Base-by-base conservation (phyloP, 805 yeast species). In the Torulaspora indica region DNA sequence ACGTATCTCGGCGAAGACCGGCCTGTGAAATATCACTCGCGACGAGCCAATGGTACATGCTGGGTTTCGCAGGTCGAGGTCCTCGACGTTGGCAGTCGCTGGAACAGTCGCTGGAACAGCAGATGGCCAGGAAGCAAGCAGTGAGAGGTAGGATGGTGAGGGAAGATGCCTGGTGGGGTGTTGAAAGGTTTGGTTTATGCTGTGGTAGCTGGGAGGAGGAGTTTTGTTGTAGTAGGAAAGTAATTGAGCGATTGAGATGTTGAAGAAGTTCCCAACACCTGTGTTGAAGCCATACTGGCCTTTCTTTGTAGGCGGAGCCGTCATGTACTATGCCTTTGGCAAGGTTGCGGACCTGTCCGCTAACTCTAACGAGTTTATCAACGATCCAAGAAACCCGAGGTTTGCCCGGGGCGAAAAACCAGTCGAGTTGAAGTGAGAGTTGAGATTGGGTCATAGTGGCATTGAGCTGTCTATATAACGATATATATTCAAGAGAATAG, bases 341-440 rank as follows among this genome's bases (percentile, higher is more conserved):
- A 80, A 81, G 73, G 82, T 79, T 42, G 81, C 88, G 52, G 69
- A 67, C 49, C 82, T 83, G 51, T 76, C 86, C 58, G 73, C 79
- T 69, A 74, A 81, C 76, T 75, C 91, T 45, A 77, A 76, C 52
- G 95, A 86, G 72, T 88, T 81, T 76, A 79, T 82, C 72, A 87
- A 88, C 70, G 96, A 88, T 73, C 96, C 96, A 74, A 85, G 95
- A 78, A 88, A 88, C 76, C 96, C 96, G 71, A 83, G 95, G 74
- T 85, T 86, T 67, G 73, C 74, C 54, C 71, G 70, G 57, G 79
- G 79, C 62, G 80, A 72, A 60, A 74, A 75, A 54, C 65, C 70
- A 38, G 68, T 69, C 35, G 73, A 71, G 49, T 49, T 66, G 52
- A 62, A 63, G 43, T 56, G 53, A 35, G 37, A 4, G 30, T 13